These are phyloP conservation scores for Rauvolfia tetraphylla DNA, from an alignment of 257 asterid genomes.

Conservation along the genomic window DNA sequence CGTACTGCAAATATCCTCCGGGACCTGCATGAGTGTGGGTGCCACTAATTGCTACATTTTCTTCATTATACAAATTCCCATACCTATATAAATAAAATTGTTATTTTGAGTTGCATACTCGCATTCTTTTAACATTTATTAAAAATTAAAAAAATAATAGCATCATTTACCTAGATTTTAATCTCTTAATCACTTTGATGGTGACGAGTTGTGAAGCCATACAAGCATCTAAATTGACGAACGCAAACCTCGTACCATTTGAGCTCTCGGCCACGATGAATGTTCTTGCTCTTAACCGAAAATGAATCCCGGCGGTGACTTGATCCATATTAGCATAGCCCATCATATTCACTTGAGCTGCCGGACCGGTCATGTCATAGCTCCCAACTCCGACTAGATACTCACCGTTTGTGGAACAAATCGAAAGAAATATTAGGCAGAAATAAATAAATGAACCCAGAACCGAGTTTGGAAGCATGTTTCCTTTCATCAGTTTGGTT, in stretches of 20 bases:
- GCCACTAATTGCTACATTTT: slow-evolving; percentile 61
- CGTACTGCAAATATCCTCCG: slow-evolving; percentile 62
- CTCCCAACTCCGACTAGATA: slow-evolving; percentile 57
- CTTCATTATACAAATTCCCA: slow-evolving; percentile 49
- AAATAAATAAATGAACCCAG: neutral
- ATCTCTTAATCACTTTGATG: slow-evolving; percentile 43
- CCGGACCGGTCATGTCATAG: slow-evolving; percentile 70
- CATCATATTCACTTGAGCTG: slow-evolving; percentile 71
- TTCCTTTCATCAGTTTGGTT: neutral
- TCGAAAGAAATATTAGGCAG: neutral
- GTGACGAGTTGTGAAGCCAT: slow-evolving; percentile 73
- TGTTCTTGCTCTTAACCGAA: slow-evolving; percentile 49
- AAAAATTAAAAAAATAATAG: neutral
- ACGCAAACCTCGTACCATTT: slow-evolving; percentile 34
- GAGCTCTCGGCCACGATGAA: slow-evolving; percentile 43
- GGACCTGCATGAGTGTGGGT: slow-evolving; percentile 71
- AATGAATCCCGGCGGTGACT: slow-evolving; percentile 50
- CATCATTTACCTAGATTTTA: slow-evolving; percentile 38
- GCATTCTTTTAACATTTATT: neutral
- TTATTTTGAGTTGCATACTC: no score
- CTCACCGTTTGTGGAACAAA: slow-evolving; percentile 9
- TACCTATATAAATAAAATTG: slow-evolving; percentile 18
- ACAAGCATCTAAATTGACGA: slow-evolving; percentile 61
- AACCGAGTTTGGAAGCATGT: neutral
- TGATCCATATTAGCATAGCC: slow-evolving; percentile 59